Conservation (phyloP, 257 asterid species). For the Gardenia jasminoides region DNA sequence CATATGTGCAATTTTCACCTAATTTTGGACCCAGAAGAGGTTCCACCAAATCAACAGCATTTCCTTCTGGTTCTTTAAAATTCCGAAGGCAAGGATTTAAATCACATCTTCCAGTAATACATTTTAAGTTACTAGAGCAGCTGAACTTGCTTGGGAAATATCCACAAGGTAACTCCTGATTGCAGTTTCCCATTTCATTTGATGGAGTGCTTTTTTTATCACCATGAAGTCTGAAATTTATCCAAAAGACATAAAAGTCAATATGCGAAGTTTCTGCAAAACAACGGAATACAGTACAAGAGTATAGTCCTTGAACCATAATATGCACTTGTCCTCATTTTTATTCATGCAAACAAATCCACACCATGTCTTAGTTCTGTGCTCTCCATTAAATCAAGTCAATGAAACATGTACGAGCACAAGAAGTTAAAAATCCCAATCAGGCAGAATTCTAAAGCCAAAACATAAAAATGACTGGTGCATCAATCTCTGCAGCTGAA, state of each 20-base stretch:
- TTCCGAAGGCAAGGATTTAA: conserved; percentile 20
- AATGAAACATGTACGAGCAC: not conserved
- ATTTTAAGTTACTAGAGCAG: conserved; percentile 25
- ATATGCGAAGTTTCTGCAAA: not conserved
- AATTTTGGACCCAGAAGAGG: conserved; percentile 29
- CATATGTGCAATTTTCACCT: conserved; percentile 19
- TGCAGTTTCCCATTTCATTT: conserved; percentile 31
- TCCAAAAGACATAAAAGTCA: not conserved
- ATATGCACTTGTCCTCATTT: not conserved
- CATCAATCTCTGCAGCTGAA: not conserved
- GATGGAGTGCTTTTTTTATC: conserved; percentile 22
- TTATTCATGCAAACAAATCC: not conserved
- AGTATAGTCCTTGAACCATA: not conserved
- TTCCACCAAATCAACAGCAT: conserved; percentile 27
- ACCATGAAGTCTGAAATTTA: conserved; percentile 33
- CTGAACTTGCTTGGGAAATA: conserved; percentile 28
- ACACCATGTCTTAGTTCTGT: not conserved
- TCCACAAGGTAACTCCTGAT: conserved; percentile 31
- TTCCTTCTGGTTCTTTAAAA: conserved; percentile 24
- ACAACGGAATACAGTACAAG: not conserved
- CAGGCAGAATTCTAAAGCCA: not conserved
- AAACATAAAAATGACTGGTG: not conserved
- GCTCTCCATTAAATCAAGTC: not conserved
- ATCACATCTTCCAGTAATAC: conserved; percentile 23
- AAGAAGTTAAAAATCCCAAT: not conserved